phyloP scores from a whole-genome alignment of 768 basidiomycete species.

The Mycena latifolia region DNA sequence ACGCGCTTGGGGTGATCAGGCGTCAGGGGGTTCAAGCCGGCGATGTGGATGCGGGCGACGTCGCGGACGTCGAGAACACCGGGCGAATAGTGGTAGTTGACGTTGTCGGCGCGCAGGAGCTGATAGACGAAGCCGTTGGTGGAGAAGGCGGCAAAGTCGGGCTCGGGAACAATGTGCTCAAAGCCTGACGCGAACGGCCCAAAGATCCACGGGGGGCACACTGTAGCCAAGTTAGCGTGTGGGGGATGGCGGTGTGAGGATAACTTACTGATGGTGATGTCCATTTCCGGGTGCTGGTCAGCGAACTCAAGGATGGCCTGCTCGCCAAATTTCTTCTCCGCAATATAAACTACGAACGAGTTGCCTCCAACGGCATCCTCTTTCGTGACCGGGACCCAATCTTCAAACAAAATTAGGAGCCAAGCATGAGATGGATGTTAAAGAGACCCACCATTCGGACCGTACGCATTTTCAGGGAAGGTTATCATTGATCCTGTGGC shows the following conservation, averaged over 20 bases:
- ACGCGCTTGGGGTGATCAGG: too few relatives aligned
- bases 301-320: constrained; percentile 30
- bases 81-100: constrained; percentile 17
- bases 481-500: constrained; percentile 38
- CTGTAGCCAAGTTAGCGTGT: background rate
- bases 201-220: constrained; percentile 41
- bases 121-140: constrained; percentile 33
- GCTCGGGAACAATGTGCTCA: constrained; percentile 30
- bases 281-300: constrained; percentile 35
- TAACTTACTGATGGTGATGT: constrained; percentile 29
- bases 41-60: too few relatives aligned
- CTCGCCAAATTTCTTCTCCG: constrained; percentile 31
- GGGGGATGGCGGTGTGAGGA: too few relatives aligned
- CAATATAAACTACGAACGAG: too few relatives aligned
- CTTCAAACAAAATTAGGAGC: too few relatives aligned
- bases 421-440: too few relatives aligned
- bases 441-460: too few relatives aligned
- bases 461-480: constrained; percentile 28
- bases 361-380: too few relatives aligned
- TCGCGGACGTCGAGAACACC: constrained; percentile 21
- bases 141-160: too few relatives aligned
- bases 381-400: too few relatives aligned
- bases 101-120: constrained; percentile 30
- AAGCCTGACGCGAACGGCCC: constrained; percentile 43
- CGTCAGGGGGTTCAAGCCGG: too few relatives aligned